These are phyloP conservation scores for Pleurotus ostreatus DNA, from an alignment of 768 basidiomycete genomes.

Conservation along the genomic window DNA sequence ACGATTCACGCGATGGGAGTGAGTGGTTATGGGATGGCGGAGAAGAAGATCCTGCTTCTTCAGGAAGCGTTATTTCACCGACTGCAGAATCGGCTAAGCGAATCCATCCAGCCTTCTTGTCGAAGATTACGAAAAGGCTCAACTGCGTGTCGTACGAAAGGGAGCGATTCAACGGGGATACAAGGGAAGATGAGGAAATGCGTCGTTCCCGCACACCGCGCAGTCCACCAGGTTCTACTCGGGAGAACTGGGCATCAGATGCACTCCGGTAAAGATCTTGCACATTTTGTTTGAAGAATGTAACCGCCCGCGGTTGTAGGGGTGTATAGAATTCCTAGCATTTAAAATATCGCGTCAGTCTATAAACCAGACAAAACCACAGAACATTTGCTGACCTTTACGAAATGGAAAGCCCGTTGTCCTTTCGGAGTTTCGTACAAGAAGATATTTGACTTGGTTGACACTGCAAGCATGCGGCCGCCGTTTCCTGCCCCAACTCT, in stretches of 20 bases:
- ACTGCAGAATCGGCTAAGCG: constrained; percentile 79
- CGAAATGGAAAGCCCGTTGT: constrained; percentile 77
- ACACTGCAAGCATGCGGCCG: constrained; percentile 65
- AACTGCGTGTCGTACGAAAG: constrained; percentile 66
- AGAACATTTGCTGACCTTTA: constrained; percentile 50
- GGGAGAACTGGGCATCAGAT: constrained; percentile 40
- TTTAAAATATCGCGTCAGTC: not conserved
- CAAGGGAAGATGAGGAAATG: constrained; percentile 20
- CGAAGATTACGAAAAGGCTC: constrained; percentile 78
- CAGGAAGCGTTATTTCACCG: constrained; percentile 67
- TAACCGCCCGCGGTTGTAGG: constrained; percentile 55
- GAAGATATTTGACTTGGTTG: constrained; percentile 67
- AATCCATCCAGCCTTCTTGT: constrained; percentile 85
- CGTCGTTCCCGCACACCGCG: constrained; percentile 23
- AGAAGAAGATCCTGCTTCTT: constrained; percentile 29
- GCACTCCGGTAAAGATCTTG: constrained; percentile 44
- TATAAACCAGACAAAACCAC: not conserved
- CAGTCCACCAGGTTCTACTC: constrained; percentile 37
- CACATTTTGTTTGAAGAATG: constrained; percentile 68
- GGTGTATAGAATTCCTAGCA: constrained; percentile 82
- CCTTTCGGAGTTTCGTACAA: constrained; percentile 81
- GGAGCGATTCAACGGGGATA: constrained; percentile 25
- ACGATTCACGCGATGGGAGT: constrained; percentile 20
- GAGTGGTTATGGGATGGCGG: constrained; percentile 15
- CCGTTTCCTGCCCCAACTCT: constrained; percentile 20